Evolutionary conservation across 2,329 filamentous ascomycete species (phyloP), one percentile per base, ranked within the genome.

Genomic region (Cytospora chrysosperma): DNA sequence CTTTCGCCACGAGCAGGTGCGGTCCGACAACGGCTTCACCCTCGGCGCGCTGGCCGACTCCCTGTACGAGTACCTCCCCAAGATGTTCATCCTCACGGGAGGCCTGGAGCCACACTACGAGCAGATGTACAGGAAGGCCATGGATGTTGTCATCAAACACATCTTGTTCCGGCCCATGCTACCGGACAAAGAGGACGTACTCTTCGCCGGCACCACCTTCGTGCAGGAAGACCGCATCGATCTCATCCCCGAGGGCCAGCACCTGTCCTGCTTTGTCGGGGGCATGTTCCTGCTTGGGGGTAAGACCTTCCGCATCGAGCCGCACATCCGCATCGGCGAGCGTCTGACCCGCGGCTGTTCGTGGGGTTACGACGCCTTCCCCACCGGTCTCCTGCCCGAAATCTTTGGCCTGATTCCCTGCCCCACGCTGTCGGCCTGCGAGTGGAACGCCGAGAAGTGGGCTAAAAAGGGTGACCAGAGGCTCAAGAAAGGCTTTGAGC

Each of bases 91-190:
- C 49, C 77, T 93, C 3, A 80, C 92, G 0, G 88, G 87, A 10
- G 90, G 90, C 0, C 76, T 81, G 5, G 79, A 85, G 40, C 67
- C 82, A 1, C 74, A 85, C 47, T 93, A 92, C 72, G 81, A 84
- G 62, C 78, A 75, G 3, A 85, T 92, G 79, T 92, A 91, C 72
- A 78, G 83, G 63, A 76, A 73, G 15, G 83, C 84, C 26, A 85
- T 90, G 68, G 81, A 86, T 12, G 81, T 84, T 0, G 84, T 84
- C 0, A 83, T 84, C 51, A 75, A 86, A 58, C 76, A 91, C 67
- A 76, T 92, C 4, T 81, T 93, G 61, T 93, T 88, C 75, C 84
- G 87, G 1, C 90, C 90, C 0, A 87, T 90, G 81, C 82, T 85
- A 1, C 84, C 85, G 0, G 76, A 81, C 4, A 79, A 83, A 52